A percentile compares a stretch with the other conserved stretches of the same genome.
phyloP scores from a whole-genome alignment of 2,329 filamentous ascomycete genomes.

The Neospermospora avenae region DNA sequence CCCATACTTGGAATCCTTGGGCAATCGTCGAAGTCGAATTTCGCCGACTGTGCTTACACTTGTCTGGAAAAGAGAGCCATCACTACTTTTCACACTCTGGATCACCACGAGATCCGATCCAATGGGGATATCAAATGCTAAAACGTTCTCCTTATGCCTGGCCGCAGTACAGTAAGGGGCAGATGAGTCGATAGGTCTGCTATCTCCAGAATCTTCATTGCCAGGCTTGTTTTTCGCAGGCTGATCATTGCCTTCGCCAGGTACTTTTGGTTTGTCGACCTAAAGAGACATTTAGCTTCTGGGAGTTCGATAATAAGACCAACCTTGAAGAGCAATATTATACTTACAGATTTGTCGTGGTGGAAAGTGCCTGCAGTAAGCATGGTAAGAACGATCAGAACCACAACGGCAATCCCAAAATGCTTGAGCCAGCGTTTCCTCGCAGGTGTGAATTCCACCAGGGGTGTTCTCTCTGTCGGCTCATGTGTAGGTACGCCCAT shows the following conservation, averaged over 20 bases:
- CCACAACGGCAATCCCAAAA: conserved; percentile 22
- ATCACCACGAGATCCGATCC: conserved; percentile 23
- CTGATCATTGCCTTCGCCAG: neutral
- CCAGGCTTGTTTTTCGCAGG: neutral
- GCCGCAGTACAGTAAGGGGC: conserved; percentile 26
- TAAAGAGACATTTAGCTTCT: neutral
- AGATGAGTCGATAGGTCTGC: conserved; percentile 16
- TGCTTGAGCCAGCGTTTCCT: conserved; percentile 10
- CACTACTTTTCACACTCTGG: conserved; percentile 22
- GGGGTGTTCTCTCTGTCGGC: conserved; percentile 26
- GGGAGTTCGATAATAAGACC: neutral
- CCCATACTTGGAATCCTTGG: conserved; percentile 20
- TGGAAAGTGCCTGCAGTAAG: conserved; percentile 11
- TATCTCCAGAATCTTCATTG: neutral
- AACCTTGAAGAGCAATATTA: neutral
- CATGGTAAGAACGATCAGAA: conserved; percentile 16
- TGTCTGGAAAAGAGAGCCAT: conserved; percentile 1
- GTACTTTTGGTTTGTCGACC: neutral
- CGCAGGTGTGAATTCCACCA: conserved; percentile 9
- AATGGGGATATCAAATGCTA: conserved; percentile 24
- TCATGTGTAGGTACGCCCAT: conserved; percentile 28
- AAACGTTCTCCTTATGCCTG: conserved; percentile 15
- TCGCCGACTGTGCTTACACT: conserved; percentile 27
- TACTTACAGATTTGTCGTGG: conserved; percentile 14
- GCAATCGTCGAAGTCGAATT: conserved; percentile 25